Conservation (phyloP, 495 filamentous ascomycete species). For the Penicillium cataractarum region DNA sequence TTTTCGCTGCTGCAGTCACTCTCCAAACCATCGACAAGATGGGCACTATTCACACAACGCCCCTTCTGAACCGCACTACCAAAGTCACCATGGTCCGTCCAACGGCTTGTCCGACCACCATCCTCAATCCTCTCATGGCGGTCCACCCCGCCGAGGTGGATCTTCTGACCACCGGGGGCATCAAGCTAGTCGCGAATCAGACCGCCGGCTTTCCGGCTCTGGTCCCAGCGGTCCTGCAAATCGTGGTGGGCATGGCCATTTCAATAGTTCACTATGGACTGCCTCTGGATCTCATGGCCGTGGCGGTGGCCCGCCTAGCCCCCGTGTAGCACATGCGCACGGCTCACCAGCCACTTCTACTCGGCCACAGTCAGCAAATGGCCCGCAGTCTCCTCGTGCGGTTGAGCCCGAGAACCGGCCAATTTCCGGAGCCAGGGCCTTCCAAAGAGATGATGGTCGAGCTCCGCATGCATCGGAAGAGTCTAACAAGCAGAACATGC, state of each 20-base stretch:
- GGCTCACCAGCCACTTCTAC: constrained; percentile 32
- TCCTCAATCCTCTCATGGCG: constrained; percentile 49
- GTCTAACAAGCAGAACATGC: constrained; percentile 46
- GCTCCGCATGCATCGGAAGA: constrained; percentile 39
- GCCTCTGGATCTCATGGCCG: constrained; percentile 41
- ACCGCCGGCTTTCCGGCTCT: constrained; percentile 44
- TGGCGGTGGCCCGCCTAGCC: constrained; percentile 36
- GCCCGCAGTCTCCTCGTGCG: constrained; percentile 37
- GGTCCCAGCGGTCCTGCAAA: constrained; percentile 39
- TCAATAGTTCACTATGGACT: constrained; percentile 66
- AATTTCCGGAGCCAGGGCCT: constrained; percentile 60
- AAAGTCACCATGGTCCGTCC: constrained; percentile 57
- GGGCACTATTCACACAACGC: constrained; percentile 46
- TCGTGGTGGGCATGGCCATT: constrained; percentile 46
- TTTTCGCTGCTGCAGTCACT: constrained; percentile 34
- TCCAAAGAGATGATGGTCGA: constrained; percentile 63
- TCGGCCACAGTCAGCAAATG: constrained; percentile 35
- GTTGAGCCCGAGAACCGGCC: constrained; percentile 65
- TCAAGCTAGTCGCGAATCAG: constrained; percentile 53
- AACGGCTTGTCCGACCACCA: constrained; percentile 55
- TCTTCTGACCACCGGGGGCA: constrained; percentile 57
- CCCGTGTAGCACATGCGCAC: constrained; percentile 33
- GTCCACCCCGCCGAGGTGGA: constrained; percentile 56
- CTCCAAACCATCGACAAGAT: constrained; percentile 55
- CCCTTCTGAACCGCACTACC: constrained; percentile 57